Evolutionary conservation across 177 flowering plant genomes (phyloP).

Genomic region (Vitis hybrid): DNA sequence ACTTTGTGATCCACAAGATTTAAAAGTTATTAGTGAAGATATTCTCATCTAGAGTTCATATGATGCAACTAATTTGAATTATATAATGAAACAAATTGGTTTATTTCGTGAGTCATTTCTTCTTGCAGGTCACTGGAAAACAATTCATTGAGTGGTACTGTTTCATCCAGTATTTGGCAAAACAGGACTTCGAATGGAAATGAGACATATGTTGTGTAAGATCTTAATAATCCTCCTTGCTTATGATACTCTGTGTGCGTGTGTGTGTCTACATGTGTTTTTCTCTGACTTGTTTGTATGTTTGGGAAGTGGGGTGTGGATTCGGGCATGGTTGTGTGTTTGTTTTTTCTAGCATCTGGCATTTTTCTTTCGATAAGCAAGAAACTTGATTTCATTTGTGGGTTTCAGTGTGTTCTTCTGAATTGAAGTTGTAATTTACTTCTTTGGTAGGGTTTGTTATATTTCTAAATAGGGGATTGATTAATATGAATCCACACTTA

Average conservation of each 20-base stretch:
- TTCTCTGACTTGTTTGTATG: not conserved
- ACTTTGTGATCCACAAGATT: not conserved
- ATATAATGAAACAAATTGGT: not conserved
- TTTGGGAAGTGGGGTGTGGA: no score
- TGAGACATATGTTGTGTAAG: constrained; percentile 54
- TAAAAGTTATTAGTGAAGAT: not conserved
- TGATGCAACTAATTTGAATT: not conserved
- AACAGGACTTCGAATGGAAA: constrained; percentile 35
- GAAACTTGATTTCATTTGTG: not conserved
- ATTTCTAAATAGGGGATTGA: not conserved
- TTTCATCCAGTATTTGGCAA: constrained; percentile 65
- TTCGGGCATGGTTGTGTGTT: no score
- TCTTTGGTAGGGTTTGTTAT: not conserved
- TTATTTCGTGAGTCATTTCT: not conserved
- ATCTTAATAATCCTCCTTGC: not conserved
- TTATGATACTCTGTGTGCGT: not conserved
- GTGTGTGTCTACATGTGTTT: not conserved
- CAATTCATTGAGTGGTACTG: constrained; percentile 60
- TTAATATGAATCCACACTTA: not conserved
- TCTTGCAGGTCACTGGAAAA: constrained; percentile 64
- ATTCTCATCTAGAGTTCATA: not conserved
- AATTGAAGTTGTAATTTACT: not conserved
- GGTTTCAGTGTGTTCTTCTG: no score
- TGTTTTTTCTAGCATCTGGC: no score
- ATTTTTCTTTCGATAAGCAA: no score